Conservation (phyloP, 2,329 filamentous ascomycete genomes). For the Endocalyx cinctus region DNA sequence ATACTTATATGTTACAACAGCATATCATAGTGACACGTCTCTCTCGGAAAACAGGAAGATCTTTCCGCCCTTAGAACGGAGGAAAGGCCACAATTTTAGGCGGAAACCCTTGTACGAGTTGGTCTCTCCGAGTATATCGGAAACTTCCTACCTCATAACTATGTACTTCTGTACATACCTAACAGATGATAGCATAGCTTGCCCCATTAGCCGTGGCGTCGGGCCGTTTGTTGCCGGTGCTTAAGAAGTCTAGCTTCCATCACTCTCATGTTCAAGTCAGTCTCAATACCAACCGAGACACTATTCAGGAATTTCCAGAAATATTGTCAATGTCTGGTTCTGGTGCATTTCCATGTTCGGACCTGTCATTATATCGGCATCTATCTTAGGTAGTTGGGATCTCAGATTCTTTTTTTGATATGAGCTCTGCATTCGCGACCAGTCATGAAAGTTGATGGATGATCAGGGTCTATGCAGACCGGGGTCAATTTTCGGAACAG, state of each 20-base stretch:
- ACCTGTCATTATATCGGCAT: background rate
- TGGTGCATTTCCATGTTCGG: background rate
- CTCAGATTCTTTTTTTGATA: too few relatives aligned
- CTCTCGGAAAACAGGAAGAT: conserved; percentile 24
- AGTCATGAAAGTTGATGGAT: conserved; percentile 7
- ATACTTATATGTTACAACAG: too few relatives aligned
- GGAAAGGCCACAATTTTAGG: conserved; percentile 18
- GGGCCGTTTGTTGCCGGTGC: too few relatives aligned
- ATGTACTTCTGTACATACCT: too few relatives aligned
- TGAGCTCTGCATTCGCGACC: conserved; percentile 5
- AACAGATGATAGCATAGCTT: too few relatives aligned
- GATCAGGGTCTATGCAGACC: conserved; percentile 12
- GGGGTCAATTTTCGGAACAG: conserved; percentile 7
- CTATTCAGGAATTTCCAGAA: too few relatives aligned
- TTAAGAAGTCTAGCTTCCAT: too few relatives aligned
- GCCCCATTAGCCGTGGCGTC: background rate
- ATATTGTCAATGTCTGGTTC: too few relatives aligned
- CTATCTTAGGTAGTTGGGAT: too few relatives aligned
- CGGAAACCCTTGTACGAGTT: conserved; percentile 12
- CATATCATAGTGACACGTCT: too few relatives aligned
- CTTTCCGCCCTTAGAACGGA: conserved; percentile 28
- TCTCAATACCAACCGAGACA: too few relatives aligned
- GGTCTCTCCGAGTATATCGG: conserved; percentile 18
- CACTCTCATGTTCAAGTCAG: too few relatives aligned
- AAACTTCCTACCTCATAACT: conserved; percentile 15